phyloP scores from a whole-genome alignment of 768 basidiomycete species.

The Coprinopsis strossmayeri region DNA sequence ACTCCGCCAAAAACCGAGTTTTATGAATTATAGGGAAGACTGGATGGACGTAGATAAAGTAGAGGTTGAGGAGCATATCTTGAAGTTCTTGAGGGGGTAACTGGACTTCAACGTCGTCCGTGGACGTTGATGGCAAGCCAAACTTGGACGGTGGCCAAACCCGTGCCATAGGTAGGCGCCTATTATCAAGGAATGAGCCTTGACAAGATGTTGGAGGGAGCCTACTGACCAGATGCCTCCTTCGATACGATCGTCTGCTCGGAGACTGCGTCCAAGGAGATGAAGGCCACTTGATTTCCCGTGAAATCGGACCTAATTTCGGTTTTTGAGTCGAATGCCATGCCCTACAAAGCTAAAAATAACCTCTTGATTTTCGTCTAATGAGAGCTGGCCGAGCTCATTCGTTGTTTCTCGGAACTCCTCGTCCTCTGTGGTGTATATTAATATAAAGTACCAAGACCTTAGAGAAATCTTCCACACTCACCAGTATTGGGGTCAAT shows the following conservation, averaged over 20 bases:
- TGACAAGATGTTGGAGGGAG: not conserved
- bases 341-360: no score
- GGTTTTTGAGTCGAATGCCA: no score
- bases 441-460: not conserved
- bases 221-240: constrained; percentile 58
- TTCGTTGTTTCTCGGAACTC: constrained; percentile 43
- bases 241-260: constrained; percentile 61
- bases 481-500: constrained; percentile 33
- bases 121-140: constrained; percentile 27
- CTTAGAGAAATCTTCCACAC: not conserved
- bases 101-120: constrained; percentile 39
- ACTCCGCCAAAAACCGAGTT: constrained; percentile 60
- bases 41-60: constrained; percentile 82
- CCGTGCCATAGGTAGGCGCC: constrained; percentile 69
- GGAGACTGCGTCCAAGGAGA: constrained; percentile 58
- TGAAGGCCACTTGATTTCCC: constrained; percentile 73
- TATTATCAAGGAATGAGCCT: constrained; percentile 16
- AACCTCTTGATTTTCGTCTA: constrained; percentile 75
- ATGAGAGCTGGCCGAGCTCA: constrained; percentile 61
- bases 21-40: constrained; percentile 79
- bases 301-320: constrained; percentile 81
- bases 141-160: constrained; percentile 62
- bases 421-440: constrained; percentile 26
- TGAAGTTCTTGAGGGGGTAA: constrained; percentile 61
- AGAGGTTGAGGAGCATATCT: constrained; percentile 63